phyloP scores from a whole-genome alignment of 306 rosid genomes.

The Vigna angularis region DNA sequence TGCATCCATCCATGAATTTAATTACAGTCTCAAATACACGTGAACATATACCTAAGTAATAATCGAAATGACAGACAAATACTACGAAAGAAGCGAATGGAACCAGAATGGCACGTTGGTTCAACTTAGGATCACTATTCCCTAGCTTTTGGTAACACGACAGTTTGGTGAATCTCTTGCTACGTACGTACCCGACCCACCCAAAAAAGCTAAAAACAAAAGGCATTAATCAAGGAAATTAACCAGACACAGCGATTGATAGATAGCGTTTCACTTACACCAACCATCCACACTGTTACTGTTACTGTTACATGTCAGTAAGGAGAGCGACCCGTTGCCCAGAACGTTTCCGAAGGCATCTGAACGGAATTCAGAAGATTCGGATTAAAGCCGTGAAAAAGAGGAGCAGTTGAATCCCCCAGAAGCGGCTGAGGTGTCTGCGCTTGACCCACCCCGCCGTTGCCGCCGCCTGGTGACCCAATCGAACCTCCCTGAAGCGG shows the following conservation, averaged over 20 bases:
- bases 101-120: neutral
- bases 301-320: conserved; percentile 47
- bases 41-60: conserved; percentile 28
- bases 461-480: conserved; percentile 62
- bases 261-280: conserved; percentile 9
- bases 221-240: neutral
- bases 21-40: conserved; percentile 55
- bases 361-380: conserved; percentile 85
- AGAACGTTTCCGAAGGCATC: conserved; percentile 80
- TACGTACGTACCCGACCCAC: conserved; percentile 12
- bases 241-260: neutral
- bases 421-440: conserved; percentile 45
- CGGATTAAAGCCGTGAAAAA: conserved; percentile 79
- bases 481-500: conserved; percentile 63
- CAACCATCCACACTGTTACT: neutral
- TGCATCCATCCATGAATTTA: conserved; percentile 53
- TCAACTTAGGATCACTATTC: neutral
- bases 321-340: conserved; percentile 83
- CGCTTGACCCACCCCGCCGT: conserved; percentile 52
- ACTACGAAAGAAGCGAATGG: conserved; percentile 10
- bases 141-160: neutral
- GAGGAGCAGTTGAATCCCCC: conserved; percentile 67
- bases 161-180: conserved; percentile 13
- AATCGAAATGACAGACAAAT: conserved; percentile 38
- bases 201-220: conserved; percentile 31